Evolutionary conservation across 257 asterid genomes (phyloP).

Genomic region (Henckelia pumila): DNA sequence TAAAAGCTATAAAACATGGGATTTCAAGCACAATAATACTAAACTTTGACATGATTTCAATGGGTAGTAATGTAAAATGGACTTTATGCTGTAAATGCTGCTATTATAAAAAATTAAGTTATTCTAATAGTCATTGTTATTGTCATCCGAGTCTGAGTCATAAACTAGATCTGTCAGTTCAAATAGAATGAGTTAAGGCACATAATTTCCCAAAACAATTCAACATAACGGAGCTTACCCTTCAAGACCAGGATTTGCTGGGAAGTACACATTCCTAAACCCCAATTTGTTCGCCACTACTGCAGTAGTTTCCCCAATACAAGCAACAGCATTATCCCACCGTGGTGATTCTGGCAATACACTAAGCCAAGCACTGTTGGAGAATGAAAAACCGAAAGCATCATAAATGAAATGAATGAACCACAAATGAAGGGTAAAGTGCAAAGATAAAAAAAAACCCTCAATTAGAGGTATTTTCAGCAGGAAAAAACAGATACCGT

Average conservation of each 20-base stretch:
- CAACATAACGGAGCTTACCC: slow-evolving; percentile 46
- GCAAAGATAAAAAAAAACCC: neutral
- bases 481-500: neutral
- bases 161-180: neutral
- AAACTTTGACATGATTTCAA: too few relatives aligned
- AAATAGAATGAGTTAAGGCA: neutral
- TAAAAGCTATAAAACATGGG: neutral
- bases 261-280: slow-evolving; percentile 55
- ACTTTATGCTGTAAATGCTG: neutral
- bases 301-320: slow-evolving; percentile 92
- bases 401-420: slow-evolving; percentile 4
- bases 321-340: slow-evolving; percentile 69
- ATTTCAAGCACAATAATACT: neutral
- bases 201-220: neutral
- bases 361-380: slow-evolving; percentile 64
- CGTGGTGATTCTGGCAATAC: slow-evolving; percentile 45
- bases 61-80: neutral
- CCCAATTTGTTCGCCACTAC: slow-evolving; percentile 65
- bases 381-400: slow-evolving; percentile 18
- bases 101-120: neutral
- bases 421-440: neutral
- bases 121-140: neutral
- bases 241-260: slow-evolving; percentile 68
- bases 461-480: slow-evolving; percentile 3
- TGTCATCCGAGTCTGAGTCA: too few relatives aligned